Evolutionary conservation across 148 eudicot genomes (phyloP).

Genomic region (Rhododendron kiyosumense): DNA sequence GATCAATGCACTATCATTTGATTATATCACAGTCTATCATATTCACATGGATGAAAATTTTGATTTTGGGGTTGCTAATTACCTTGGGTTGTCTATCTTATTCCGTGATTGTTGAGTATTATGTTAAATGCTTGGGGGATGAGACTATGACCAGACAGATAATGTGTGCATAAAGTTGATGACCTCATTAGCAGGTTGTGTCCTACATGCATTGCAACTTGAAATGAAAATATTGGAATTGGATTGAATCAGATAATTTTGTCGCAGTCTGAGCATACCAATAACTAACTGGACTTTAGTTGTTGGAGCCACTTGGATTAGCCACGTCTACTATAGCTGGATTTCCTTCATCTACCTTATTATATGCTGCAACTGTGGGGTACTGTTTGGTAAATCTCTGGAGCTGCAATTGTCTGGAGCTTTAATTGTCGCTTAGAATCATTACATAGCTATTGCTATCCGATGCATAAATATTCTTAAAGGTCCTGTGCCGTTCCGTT

Average conservation of each 20-base stretch:
- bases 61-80: not conserved
- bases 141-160: not conserved
- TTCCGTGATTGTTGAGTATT: not conserved
- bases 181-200: not conserved
- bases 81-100: not conserved
- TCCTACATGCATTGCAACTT: not conserved
- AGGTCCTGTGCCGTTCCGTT: not conserved
- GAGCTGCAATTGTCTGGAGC: not conserved
- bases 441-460: not conserved
- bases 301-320: not conserved
- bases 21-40: not conserved
- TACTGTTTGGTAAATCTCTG: not conserved
- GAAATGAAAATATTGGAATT: not conserved
- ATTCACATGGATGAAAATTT: not conserved
- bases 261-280: not conserved
- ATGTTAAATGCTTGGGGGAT: not conserved
- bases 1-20: not conserved
- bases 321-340: not conserved
- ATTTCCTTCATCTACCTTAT: not conserved
- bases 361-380: not conserved
- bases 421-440: not conserved
- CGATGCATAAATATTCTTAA: not conserved
- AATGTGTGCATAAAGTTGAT: not conserved
- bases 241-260: not conserved
- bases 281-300: not conserved